These are phyloP conservation scores for Pseudogymnoascus sp. DNA, from an alignment of 2,329 filamentous ascomycete species.

Conservation along the genomic window DNA sequence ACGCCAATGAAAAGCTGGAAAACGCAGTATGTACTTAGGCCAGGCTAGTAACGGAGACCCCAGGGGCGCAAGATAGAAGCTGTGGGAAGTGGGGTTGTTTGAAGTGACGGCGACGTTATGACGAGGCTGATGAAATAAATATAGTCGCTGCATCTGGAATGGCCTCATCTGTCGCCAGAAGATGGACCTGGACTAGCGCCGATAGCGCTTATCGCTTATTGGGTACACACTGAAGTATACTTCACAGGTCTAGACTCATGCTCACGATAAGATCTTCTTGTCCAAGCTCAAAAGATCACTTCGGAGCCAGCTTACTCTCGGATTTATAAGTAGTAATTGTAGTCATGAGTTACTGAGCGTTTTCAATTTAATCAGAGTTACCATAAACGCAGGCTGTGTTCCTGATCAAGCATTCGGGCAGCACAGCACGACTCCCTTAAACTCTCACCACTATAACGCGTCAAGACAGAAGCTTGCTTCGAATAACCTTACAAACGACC, in stretches of 20 bases:
- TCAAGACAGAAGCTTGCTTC: neutral
- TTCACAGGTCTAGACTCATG: neutral
- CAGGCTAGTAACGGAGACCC: neutral
- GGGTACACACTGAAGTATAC: neutral
- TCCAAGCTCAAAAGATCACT: neutral
- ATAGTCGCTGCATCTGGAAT: conserved; percentile 1
- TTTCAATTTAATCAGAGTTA: neutral
- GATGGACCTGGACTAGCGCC: conserved; percentile 5
- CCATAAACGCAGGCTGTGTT: neutral
- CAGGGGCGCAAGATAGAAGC: neutral
- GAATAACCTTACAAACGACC: neutral
- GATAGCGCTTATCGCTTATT: conserved; percentile 7
- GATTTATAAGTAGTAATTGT: neutral
- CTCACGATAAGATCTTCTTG: neutral
- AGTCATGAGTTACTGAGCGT: neutral
- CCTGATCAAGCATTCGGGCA: neutral
- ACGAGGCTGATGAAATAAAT: conserved; percentile 7
- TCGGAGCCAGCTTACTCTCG: neutral
- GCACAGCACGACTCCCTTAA: too few species aligned
- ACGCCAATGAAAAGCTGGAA: neutral
- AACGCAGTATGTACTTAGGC: neutral
- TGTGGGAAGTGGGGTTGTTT: neutral
- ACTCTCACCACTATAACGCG: too few species aligned
- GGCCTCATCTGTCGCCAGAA: conserved; percentile 4
- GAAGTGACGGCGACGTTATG: neutral